These are phyloP conservation scores for Penicillium sp. DNA, from an alignment of 2,329 filamentous ascomycete species.

Conservation along the genomic window DNA sequence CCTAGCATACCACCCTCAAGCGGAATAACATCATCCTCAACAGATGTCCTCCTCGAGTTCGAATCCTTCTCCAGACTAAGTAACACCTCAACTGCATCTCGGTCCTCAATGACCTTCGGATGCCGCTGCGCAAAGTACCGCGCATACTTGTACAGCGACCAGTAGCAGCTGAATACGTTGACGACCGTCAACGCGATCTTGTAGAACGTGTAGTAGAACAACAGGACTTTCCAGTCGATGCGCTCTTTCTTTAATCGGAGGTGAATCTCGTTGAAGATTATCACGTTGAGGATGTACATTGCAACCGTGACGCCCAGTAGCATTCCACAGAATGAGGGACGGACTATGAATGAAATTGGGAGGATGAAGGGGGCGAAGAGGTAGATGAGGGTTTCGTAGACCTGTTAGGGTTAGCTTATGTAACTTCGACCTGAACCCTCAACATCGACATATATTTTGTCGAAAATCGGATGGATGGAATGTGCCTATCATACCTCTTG, in stretches of 20 bases:
- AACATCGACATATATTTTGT: not conserved
- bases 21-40: conserved; percentile 4
- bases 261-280: no score
- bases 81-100: conserved; percentile 41
- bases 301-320: conserved; percentile 39
- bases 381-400: conserved; percentile 50
- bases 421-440: not conserved
- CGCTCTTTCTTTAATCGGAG: no score
- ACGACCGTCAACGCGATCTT: no score
- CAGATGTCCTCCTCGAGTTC: not conserved
- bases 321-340: conserved; percentile 43
- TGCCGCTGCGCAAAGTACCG: conserved; percentile 50
- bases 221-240: no score
- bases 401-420: conserved; percentile 18
- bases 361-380: conserved; percentile 49
- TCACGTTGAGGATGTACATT: conserved; percentile 45
- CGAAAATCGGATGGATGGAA: not conserved
- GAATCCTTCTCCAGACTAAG: conserved; percentile 25
- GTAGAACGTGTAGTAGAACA: no score
- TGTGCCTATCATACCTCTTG: conserved; percentile 39
- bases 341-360: conserved; percentile 47
- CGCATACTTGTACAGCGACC: conserved; percentile 48
- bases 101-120: conserved; percentile 51
- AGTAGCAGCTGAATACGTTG: conserved; percentile 12
- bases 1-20: not conserved